Evolutionary conservation across 139 green algal genomes (phyloP), one percentile per base, ranked within the genome.

Genomic region (Eudorina sp.): DNA sequence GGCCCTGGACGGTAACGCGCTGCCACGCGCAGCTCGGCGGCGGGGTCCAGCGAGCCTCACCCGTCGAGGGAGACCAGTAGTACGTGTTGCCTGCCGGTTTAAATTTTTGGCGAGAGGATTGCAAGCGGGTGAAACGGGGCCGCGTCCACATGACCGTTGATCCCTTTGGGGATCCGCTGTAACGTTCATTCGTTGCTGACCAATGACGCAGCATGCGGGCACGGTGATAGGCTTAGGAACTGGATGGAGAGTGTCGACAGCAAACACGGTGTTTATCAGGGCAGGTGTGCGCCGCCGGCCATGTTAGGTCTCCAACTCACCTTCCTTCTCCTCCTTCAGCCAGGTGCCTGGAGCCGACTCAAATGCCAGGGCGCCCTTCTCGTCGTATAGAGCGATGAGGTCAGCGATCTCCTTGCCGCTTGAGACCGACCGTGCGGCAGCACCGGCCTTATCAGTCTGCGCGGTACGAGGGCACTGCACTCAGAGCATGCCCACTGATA

Each of bases 21-120:
- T 91, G 90, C 90, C 90, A 93, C 21, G 69, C 90, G 75, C 86
- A 91, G 16, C 80, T 90, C 9, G 90, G 82, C 3, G 90, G 90
- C 18, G 69, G 84, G 86, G 88, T 91, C 90, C 90, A 93, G 64
- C 90, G 90, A 18, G 38, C 51, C 69, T 93, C 90, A 36, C 73
- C 83, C 7, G 76, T 90, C 11, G 88, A n/a, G 27, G 25, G 31
- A 68, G 89, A 89, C 81, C 69, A 91, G 84, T 84, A 92, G 66
- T 92, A 92, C 13, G 46, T 40, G 2, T 74, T 51, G 34, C 84
- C 84, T 85, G 84, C 4, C 21, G 77, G n/a, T n/a, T n/a, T n/a
- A n/a, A n/a, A n/a, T n/a, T n/a, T n/a, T n/a, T n/a, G n/a, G n/a
- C n/a, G n/a, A n/a, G n/a, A n/a, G n/a, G n/a, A n/a, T n/a, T n/a